Evolutionary conservation across 768 basidiomycete species (phyloP).

Genomic region (Pleurotus sapidus): DNA sequence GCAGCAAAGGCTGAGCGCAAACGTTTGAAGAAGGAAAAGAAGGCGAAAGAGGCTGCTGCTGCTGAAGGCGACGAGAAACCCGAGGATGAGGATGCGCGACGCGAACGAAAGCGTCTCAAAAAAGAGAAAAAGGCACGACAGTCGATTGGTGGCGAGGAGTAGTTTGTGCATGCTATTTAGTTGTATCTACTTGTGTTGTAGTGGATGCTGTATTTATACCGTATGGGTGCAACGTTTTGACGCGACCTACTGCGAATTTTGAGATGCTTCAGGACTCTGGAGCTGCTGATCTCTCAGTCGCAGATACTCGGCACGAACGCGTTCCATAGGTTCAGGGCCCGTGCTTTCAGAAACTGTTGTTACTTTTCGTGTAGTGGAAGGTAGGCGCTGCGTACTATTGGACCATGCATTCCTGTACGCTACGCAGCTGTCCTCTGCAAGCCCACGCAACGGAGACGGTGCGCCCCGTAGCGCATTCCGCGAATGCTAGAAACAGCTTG

Average conservation of each 20-base stretch:
- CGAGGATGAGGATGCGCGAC: conserved; percentile 50
- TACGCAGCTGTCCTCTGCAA: conserved; percentile 66
- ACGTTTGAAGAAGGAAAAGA: conserved; percentile 64
- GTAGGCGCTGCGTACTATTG: conserved; percentile 58
- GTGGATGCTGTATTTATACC: conserved; percentile 8
- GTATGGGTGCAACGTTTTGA: not conserved
- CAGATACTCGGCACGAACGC: conserved; percentile 69
- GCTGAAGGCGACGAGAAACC: conserved; percentile 38
- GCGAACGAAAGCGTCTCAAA: conserved; percentile 62
- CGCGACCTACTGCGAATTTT: not conserved
- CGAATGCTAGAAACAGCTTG: conserved; percentile 58
- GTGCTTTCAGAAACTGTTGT: conserved; percentile 43
- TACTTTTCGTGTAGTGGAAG: not conserved
- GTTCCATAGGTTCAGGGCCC: conserved; percentile 70
- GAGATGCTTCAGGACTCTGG: conserved; percentile 3
- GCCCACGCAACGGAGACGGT: conserved; percentile 86
- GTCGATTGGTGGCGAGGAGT: conserved; percentile 33
- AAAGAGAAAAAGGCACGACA: conserved; percentile 62
- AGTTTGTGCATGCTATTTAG: not conserved
- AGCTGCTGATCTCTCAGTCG: conserved; percentile 49
- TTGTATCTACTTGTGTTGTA: not conserved
- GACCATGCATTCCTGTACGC: conserved; percentile 75
- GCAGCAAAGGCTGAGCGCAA: conserved; percentile 55
- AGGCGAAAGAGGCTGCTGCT: conserved; percentile 43
- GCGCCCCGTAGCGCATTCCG: conserved; percentile 78